Evolutionary conservation across 2,329 filamentous ascomycete species (phyloP).

Genomic region (Incumbomyces delicatus): DNA sequence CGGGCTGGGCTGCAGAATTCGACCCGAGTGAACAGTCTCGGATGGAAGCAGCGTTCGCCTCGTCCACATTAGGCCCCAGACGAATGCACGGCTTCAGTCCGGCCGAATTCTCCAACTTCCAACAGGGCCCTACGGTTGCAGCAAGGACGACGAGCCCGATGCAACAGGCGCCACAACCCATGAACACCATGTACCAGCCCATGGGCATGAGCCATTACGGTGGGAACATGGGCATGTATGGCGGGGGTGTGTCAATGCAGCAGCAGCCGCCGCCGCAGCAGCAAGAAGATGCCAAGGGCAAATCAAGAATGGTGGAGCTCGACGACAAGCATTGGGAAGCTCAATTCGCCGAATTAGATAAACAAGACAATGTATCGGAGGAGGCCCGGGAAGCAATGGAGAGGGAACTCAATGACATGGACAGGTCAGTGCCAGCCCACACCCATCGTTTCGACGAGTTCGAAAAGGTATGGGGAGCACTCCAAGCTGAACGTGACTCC

Average conservation of each 20-base stretch:
- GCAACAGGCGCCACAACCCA: conserved; percentile 44
- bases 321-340: conserved; percentile 94
- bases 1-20: conserved; percentile 56
- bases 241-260: conserved; percentile 41
- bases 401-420: conserved; percentile 78
- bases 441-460: conserved; percentile 75
- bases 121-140: conserved; percentile 36
- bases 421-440: conserved; percentile 66
- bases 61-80: conserved; percentile 28
- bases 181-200: conserved; percentile 41
- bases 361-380: conserved; percentile 44
- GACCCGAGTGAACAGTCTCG: conserved; percentile 53
- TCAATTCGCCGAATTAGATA: conserved; percentile 68
- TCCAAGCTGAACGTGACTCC: conserved; percentile 36
- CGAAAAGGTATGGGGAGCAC: conserved; percentile 58
- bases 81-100: conserved; percentile 56
- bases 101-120: conserved; percentile 80
- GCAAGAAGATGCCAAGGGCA: conserved; percentile 65
- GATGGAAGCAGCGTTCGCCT: conserved; percentile 59
- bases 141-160: conserved; percentile 52
- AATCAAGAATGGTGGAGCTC: conserved; percentile 73
- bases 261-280: conserved; percentile 24
- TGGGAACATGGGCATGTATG: conserved; percentile 45
- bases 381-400: conserved; percentile 68
- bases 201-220: conserved; percentile 35